phyloP scores from a whole-genome alignment of 768 basidiomycete genomes.

The Peribolospora baueri region DNA sequence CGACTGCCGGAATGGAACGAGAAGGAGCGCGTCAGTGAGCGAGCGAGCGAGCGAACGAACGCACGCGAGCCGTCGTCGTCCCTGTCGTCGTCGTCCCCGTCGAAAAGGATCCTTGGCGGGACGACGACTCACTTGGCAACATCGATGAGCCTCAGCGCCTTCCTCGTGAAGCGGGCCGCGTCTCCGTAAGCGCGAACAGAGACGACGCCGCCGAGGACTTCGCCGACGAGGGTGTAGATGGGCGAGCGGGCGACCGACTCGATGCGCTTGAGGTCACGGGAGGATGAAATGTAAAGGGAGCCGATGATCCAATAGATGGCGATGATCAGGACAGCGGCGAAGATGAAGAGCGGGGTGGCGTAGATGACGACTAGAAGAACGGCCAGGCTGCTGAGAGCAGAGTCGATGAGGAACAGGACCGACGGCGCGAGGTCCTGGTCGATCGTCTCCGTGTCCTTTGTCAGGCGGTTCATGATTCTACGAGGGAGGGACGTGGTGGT shows the following conservation, averaged over 20 bases:
- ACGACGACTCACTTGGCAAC: conserved; percentile 13
- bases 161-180: conserved; percentile 19
- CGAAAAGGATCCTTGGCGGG: too few species aligned
- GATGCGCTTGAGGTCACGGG: conserved; percentile 23
- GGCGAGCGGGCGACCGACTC: conserved; percentile 21
- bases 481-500: conserved; percentile 17
- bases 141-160: conserved; percentile 19
- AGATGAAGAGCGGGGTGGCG: conserved; percentile 19
- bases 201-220: conserved; percentile 20
- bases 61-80: background rate
- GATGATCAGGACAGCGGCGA: conserved; percentile 17
- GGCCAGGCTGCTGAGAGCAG: conserved; percentile 15
- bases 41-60: too few species aligned
- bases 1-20: conserved; percentile 9
- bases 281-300: conserved; percentile 19
- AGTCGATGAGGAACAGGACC: conserved; percentile 4
- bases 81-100: too few species aligned
- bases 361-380: conserved; percentile 18
- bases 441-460: conserved; percentile 21
- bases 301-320: conserved; percentile 19
- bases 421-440: conserved; percentile 15
- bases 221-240: conserved; percentile 21
- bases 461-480: conserved; percentile 22
- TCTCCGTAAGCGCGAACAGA: conserved; percentile 24
- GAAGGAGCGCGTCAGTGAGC: background rate